These are phyloP conservation scores for Cryomyces minteri DNA, from an alignment of 495 filamentous ascomycete genomes.

Conservation along the genomic window DNA sequence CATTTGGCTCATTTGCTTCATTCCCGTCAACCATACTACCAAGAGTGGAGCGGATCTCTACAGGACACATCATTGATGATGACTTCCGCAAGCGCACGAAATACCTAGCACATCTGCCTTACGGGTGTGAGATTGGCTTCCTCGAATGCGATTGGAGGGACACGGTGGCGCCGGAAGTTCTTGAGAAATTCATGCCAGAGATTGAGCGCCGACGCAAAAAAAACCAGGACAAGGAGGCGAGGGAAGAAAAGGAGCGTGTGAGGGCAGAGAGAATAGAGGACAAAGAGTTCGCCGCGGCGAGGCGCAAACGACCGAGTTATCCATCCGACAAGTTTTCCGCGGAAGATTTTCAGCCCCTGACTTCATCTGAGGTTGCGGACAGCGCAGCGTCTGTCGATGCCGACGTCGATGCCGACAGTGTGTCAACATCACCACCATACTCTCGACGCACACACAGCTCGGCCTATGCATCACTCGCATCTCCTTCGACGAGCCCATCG, in stretches of 20 bases:
- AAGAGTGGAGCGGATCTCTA: conserved; percentile 78
- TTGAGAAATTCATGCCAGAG: conserved; percentile 55
- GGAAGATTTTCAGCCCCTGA: conserved; percentile 44
- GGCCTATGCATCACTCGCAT: conserved; percentile 43
- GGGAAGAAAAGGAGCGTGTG: conserved; percentile 79
- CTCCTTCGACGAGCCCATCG: conserved; percentile 60
- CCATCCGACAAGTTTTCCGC: conserved; percentile 13
- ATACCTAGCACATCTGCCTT: conserved; percentile 79
- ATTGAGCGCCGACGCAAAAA: conserved; percentile 60
- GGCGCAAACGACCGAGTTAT: conserved; percentile 16
- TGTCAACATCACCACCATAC: conserved; percentile 41
- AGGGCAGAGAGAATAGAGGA: conserved; percentile 68
- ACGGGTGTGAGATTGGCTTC: conserved; percentile 85
- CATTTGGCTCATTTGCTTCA: conserved; percentile 63
- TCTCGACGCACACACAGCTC: conserved; percentile 27
- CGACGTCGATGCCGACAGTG: conserved; percentile 15
- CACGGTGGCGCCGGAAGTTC: conserved; percentile 54
- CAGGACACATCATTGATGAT: conserved; percentile 81
- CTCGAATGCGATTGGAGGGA: conserved; percentile 97
- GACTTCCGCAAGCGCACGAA: conserved; percentile 71
- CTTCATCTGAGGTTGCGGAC: conserved; percentile 24
- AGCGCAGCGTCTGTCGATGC: conserved; percentile 23
- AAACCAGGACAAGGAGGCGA: conserved; percentile 70
- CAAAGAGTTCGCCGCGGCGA: conserved; percentile 15
- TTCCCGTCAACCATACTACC: conserved; percentile 88